These are phyloP conservation scores for Pseudopyricularia javanii DNA, from an alignment of 2,329 filamentous ascomycete genomes.

Conservation along the genomic window DNA sequence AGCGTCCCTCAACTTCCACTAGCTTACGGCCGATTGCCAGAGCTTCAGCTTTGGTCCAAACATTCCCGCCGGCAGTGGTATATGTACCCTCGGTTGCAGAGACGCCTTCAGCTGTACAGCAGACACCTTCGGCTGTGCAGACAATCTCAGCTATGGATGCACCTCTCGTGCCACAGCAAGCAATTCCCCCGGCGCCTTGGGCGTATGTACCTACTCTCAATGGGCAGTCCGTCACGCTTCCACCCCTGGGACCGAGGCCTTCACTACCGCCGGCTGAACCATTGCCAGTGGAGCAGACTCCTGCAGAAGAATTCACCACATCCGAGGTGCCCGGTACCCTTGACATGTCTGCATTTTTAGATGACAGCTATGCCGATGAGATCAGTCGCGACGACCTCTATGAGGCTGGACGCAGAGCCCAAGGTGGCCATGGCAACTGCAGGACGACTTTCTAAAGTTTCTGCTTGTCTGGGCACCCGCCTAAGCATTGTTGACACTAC, in stretches of 20 bases:
- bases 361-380: background rate
- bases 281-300: background rate
- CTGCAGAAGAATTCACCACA: background rate
- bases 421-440: background rate
- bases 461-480: too few relatives aligned
- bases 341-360: background rate
- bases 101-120: background rate
- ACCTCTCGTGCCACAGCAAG: too few relatives aligned
- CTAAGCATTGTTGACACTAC: too few relatives aligned
- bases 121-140: background rate
- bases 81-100: background rate
- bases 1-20: background rate
- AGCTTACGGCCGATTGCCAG: background rate
- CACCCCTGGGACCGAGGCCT: too few relatives aligned
- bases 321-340: background rate
- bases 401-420: background rate
- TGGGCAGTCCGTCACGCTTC: background rate
- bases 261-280: too few relatives aligned
- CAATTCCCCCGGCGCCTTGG: too few relatives aligned
- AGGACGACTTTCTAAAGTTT: background rate
- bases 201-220: background rate
- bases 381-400: background rate
- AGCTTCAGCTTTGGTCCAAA: background rate
- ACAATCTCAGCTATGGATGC: background rate
- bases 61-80: background rate